Conservation (phyloP, 177 flowering plant genomes). For the Vitis hybrid region DNA sequence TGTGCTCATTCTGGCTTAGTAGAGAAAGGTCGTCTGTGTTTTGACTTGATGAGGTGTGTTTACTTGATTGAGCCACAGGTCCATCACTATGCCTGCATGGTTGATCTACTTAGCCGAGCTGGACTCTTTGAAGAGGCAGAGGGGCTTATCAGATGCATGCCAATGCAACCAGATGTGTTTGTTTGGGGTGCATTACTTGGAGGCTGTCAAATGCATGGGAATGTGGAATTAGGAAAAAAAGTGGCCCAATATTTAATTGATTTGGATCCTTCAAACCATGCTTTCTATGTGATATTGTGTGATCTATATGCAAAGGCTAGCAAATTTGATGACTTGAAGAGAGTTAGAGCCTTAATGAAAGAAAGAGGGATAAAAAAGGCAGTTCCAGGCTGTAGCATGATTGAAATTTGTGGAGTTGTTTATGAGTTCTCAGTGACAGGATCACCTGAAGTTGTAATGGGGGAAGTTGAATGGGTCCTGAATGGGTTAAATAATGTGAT, state of each 20-base stretch:
- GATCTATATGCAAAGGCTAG: slow-evolving; percentile 69
- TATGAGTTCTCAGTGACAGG: slow-evolving; percentile 66
- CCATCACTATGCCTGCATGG: slow-evolving; percentile 85
- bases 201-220: slow-evolving; percentile 80
- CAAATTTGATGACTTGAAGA: slow-evolving; percentile 52
- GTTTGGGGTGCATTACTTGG: slow-evolving; percentile 92
- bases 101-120: slow-evolving; percentile 66
- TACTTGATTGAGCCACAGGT: slow-evolving; percentile 57
- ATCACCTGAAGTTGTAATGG: slow-evolving; percentile 37
- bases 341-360: slow-evolving; percentile 52
- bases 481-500: slow-evolving; percentile 29
- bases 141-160: slow-evolving; percentile 56
- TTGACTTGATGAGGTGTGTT: slow-evolving; percentile 53
- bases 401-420: slow-evolving; percentile 67
- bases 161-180: slow-evolving; percentile 76
- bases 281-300: slow-evolving; percentile 63
- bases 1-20: slow-evolving; percentile 88
- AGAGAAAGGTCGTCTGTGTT: slow-evolving; percentile 56
- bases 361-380: slow-evolving; percentile 56
- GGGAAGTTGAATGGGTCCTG: slow-evolving; percentile 37
- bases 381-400: slow-evolving; percentile 70
- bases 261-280: slow-evolving; percentile 70
- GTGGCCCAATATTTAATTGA: slow-evolving; percentile 54
- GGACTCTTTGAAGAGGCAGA: slow-evolving; percentile 65
- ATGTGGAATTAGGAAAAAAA: slow-evolving; percentile 62